A percentile compares a stretch with the other conserved stretches of the same genome.
phyloP scores from a whole-genome alignment of 2,329 filamentous ascomycete genomes.

The Gliomastix tumulicola region DNA sequence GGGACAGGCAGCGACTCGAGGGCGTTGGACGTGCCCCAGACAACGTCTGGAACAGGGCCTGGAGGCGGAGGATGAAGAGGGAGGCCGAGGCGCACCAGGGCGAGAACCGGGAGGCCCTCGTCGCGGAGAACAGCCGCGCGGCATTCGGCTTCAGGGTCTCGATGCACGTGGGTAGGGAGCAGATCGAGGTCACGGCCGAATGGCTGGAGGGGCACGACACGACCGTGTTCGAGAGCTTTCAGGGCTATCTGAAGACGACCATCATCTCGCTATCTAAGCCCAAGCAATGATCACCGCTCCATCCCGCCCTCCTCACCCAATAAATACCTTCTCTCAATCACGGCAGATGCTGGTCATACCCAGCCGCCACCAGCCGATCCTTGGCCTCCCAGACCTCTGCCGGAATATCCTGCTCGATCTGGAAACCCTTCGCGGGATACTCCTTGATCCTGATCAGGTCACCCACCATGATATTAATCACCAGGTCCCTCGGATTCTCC shows the following conservation, averaged over 20 bases:
- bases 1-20: constrained; percentile 42
- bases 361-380: constrained; percentile 28
- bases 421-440: constrained; percentile 33
- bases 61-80: constrained; percentile 52
- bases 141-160: constrained; percentile 52
- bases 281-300: no score
- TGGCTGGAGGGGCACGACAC: constrained; percentile 66
- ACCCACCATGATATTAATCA: constrained; percentile 36
- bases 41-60: constrained; percentile 75
- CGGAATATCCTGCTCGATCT: constrained; percentile 34
- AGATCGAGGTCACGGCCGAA: constrained; percentile 45
- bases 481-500: constrained; percentile 30
- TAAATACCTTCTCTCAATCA: no score
- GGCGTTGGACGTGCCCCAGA: constrained; percentile 59
- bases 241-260: constrained; percentile 61
- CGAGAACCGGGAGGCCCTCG: constrained; percentile 5
- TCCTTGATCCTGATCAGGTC: constrained; percentile 34
- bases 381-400: constrained; percentile 31
- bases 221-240: constrained; percentile 79
- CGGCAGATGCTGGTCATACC: constrained; percentile 29
- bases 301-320: no score
- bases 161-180: constrained; percentile 29
- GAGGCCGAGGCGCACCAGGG: constrained; percentile 37
- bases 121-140: constrained; percentile 18
- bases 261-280: no score